phyloP scores from a whole-genome alignment of 2,329 filamentous ascomycete species.

The Pseudocercospora pini-densiflorae region DNA sequence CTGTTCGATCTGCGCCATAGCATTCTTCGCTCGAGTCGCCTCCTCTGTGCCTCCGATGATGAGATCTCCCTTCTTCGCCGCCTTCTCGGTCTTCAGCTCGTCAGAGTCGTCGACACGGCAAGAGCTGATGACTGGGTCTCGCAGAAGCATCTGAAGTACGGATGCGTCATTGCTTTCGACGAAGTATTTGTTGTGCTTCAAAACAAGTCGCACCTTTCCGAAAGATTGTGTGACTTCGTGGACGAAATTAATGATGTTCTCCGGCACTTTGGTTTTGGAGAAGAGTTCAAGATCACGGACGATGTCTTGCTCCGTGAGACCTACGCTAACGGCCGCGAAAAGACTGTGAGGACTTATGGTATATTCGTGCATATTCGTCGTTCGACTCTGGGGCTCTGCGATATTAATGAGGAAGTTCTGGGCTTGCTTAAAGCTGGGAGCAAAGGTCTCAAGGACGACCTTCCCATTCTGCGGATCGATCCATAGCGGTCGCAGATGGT shows the following conservation, averaged over 20 bases:
- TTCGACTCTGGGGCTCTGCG: constrained; percentile 87
- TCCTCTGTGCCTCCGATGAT: constrained; percentile 95
- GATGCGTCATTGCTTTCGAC: constrained; percentile 89
- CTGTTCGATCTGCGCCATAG: constrained; percentile 54
- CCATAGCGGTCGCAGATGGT: constrained; percentile 88
- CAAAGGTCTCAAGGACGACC: constrained; percentile 94
- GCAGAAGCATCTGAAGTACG: constrained; percentile 83
- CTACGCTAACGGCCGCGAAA: constrained; percentile 93
- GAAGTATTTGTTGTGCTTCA: constrained; percentile 93
- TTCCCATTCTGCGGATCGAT: constrained; percentile 85
- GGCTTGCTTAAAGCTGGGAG: constrained; percentile 80
- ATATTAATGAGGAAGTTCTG: constrained; percentile 97
- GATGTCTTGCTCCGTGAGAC: constrained; percentile 87
- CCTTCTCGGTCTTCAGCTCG: constrained; percentile 76
- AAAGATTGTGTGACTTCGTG: constrained; percentile 85
- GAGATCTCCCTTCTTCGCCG: constrained; percentile 82
- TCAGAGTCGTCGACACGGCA: constrained; percentile 75
- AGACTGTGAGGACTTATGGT: constrained; percentile 88
- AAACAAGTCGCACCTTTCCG: constrained; percentile 91
- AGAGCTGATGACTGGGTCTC: constrained; percentile 79
- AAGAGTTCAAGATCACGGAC: constrained; percentile 86
- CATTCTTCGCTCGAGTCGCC: constrained; percentile 84
- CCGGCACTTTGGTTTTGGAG: constrained; percentile 84
- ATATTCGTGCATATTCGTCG: constrained; percentile 92
- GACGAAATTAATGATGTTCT: constrained; percentile 79